phyloP scores from a whole-genome alignment of 495 filamentous ascomycete species.

The Penicillium silybi region DNA sequence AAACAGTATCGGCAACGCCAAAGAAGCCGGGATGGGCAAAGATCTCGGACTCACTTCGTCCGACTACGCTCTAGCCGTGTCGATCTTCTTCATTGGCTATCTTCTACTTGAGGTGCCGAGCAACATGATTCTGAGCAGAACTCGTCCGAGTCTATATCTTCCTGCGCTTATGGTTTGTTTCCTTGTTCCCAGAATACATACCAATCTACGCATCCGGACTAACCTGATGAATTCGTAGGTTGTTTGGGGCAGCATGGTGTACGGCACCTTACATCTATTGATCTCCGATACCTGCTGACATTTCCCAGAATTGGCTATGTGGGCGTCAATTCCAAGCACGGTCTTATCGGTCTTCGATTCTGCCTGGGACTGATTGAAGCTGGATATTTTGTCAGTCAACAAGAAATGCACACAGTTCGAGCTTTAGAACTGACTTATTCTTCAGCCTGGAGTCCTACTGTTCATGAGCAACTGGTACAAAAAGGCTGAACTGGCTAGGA shows the following conservation, averaged over 20 bases:
- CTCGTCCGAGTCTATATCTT: constrained; percentile 2
- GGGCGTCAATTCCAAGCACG: constrained; percentile 2
- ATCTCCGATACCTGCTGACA: neutral
- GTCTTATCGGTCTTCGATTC: constrained; percentile 5
- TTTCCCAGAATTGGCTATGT: constrained; percentile 3
- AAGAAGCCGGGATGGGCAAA: neutral
- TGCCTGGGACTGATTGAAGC: constrained; percentile 4
- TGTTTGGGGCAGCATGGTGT: constrained; percentile 6
- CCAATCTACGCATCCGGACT: neutral
- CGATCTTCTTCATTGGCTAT: constrained; percentile 1
- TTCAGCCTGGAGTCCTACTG: constrained; percentile 2
- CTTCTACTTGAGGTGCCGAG: constrained; percentile 4
- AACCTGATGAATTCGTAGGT: neutral
- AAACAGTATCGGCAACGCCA: constrained; percentile 2
- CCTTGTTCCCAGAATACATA: neutral
- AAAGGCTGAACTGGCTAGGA: constrained; percentile 3
- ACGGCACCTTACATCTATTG: neutral
- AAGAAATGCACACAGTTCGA: neutral
- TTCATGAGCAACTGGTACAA: constrained; percentile 10
- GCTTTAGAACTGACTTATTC: neutral
- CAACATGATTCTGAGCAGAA: constrained; percentile 2
- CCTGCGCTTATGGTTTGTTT: constrained; percentile 3
- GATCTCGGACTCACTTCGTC: neutral
- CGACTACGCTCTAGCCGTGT: constrained; percentile 3
- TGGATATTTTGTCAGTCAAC: constrained; percentile 2